A percentile compares a stretch with the other conserved stretches of the same genome.
Conservation (phyloP, 345 rosid species). For the Physaria fendleri region DNA sequence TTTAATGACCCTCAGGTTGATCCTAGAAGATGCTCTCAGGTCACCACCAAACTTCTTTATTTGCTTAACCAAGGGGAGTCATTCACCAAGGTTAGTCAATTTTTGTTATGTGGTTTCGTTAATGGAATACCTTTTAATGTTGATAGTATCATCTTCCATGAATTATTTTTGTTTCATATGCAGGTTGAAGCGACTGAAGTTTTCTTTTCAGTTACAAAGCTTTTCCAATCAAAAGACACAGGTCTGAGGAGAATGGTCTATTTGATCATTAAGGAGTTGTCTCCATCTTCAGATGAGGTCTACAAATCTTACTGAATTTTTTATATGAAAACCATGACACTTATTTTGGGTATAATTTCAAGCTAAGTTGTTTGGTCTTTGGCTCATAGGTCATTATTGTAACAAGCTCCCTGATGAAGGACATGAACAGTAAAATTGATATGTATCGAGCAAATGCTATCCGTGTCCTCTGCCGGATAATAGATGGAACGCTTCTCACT, state of each 20-base stretch:
- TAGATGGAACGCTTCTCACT: conserved; percentile 86
- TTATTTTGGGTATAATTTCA: neutral
- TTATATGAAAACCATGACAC: too few relatives aligned
- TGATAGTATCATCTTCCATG: neutral
- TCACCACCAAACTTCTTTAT: conserved; percentile 82
- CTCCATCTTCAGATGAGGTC: conserved; percentile 87
- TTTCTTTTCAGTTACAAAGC: conserved; percentile 86
- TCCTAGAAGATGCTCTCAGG: conserved; percentile 91
- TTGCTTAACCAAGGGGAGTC: conserved; percentile 86
- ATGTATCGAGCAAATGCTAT: conserved; percentile 98
- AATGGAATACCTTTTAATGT: too few relatives aligned
- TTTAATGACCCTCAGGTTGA: conserved; percentile 92
- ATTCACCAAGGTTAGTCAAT: conserved; percentile 65
- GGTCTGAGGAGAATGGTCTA: conserved; percentile 93
- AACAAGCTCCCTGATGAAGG: conserved; percentile 98
- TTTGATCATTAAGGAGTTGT: conserved; percentile 81
- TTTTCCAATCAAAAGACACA: conserved; percentile 78
- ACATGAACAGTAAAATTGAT: conserved; percentile 97
- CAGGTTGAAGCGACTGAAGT: conserved; percentile 89
- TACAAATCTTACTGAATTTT: too few relatives aligned
- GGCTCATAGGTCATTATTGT: conserved; percentile 83
- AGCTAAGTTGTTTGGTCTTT: conserved; percentile 12
- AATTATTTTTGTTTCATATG: conserved; percentile 3
- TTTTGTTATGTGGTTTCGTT: neutral
- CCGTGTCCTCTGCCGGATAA: conserved; percentile 91